Conservation (phyloP, 2,329 filamentous ascomycete species). For the Neopestalotiopsis sp. region DNA sequence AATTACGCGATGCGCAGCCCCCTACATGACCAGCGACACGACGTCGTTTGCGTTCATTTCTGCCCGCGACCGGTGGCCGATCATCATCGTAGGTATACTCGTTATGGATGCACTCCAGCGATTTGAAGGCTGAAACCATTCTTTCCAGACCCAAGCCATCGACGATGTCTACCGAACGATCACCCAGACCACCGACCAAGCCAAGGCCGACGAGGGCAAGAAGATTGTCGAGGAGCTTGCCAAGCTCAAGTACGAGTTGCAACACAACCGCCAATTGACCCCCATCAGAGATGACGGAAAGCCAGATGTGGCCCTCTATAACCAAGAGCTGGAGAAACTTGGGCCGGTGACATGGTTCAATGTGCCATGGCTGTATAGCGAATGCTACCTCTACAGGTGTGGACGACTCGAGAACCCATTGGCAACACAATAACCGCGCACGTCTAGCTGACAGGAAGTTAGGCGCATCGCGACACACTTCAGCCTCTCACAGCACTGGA, state of each 20-base stretch:
- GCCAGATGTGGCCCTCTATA: constrained; percentile 80
- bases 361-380: constrained; percentile 85
- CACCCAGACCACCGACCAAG: constrained; percentile 60
- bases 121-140: constrained; percentile 25
- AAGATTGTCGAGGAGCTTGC: constrained; percentile 79
- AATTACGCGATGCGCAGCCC: constrained; percentile 54
- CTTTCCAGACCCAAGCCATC: constrained; percentile 79
- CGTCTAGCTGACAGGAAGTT: constrained; percentile 22
- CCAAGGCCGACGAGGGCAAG: constrained; percentile 81
- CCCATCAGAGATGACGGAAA: constrained; percentile 79
- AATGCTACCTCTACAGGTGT: constrained; percentile 92
- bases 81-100: constrained; percentile 74
- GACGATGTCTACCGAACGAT: constrained; percentile 89
- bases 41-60: constrained; percentile 88
- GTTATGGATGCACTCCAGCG: not conserved
- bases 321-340: constrained; percentile 78
- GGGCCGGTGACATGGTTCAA: constrained; percentile 81
- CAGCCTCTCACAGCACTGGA: constrained; percentile 80
- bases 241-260: constrained; percentile 89
- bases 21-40: constrained; percentile 79
- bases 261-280: constrained; percentile 81
- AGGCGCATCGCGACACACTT: constrained; percentile 83
- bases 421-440: not conserved
- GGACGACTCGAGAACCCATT: constrained; percentile 10
- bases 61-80: constrained; percentile 86